Evolutionary conservation across 306 rosid genomes (phyloP).

Genomic region (Senna siamea): DNA sequence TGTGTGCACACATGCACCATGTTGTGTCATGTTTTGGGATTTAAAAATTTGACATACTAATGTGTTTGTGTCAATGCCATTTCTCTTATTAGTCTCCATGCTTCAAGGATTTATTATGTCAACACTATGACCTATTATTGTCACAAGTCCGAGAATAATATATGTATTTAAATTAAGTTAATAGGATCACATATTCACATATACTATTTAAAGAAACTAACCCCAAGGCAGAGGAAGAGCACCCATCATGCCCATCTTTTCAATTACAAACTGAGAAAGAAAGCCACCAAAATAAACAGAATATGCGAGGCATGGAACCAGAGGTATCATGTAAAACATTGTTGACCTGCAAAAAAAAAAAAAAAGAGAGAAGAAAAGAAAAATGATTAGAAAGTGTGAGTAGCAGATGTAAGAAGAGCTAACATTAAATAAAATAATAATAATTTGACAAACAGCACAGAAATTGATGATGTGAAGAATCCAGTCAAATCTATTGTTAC

Average conservation of each 20-base stretch:
- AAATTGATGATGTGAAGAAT: neutral
- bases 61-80: no score
- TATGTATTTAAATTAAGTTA: conserved; percentile 9
- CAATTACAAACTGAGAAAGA: conserved; percentile 81
- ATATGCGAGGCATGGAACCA: conserved; percentile 78
- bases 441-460: conserved; percentile 26
- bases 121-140: conserved; percentile 5
- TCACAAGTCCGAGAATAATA: conserved; percentile 4
- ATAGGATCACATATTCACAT: conserved; percentile 9
- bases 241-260: conserved; percentile 99
- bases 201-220: conserved; percentile 46
- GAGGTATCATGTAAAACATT: conserved; percentile 69
- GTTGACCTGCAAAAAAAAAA: conserved; percentile 65
- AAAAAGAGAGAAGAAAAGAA: conserved; percentile 18
- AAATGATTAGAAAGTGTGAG: no score
- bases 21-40: no score
- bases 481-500: conserved; percentile 24
- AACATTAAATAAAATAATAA: neutral
- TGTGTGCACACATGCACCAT: no score
- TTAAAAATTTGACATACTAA: neutral
- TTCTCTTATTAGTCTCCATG: neutral
- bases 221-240: conserved; percentile 91
- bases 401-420: conserved; percentile 1
- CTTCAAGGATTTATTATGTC: conserved; percentile 5
- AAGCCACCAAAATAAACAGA: conserved; percentile 91